A percentile compares a stretch with the other conserved stretches of the same genome.
Conservation (phyloP, 768 basidiomycete genomes). For the Boletus tomentosulus region DNA sequence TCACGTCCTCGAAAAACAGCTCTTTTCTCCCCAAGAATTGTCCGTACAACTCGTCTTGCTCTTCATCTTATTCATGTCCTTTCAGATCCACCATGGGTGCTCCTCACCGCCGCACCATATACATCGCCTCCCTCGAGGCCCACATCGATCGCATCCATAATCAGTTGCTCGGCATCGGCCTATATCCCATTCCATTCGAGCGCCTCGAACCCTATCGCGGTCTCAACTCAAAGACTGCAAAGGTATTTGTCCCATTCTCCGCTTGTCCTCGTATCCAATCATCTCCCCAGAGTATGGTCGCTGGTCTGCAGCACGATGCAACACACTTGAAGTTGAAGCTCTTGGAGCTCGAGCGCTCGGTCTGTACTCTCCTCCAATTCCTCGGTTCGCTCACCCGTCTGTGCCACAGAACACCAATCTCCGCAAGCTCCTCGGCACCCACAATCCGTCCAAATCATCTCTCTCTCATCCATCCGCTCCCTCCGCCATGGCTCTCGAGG, state of each 20-base stretch:
- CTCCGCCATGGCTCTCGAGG: slow-evolving; percentile 28
- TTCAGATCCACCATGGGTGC: slow-evolving; percentile 61
- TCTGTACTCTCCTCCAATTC: slow-evolving; percentile 20
- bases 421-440: slow-evolving; percentile 28
- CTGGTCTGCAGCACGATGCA: slow-evolving; percentile 64
- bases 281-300: slow-evolving; percentile 59
- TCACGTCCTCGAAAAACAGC: slow-evolving; percentile 67
- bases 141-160: slow-evolving; percentile 67
- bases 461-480: slow-evolving; percentile 24
- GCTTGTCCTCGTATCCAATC: neutral
- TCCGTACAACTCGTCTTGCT: slow-evolving; percentile 28
- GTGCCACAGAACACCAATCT: slow-evolving; percentile 28
- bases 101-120: slow-evolving; percentile 64
- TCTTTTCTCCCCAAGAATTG: slow-evolving; percentile 68
- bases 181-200: slow-evolving; percentile 52
- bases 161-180: slow-evolving; percentile 48
- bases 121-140: slow-evolving; percentile 67
- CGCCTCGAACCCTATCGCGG: slow-evolving; percentile 62
- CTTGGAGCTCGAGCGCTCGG: slow-evolving; percentile 65
- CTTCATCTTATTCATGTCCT: neutral
- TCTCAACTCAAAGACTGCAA: slow-evolving; percentile 73
- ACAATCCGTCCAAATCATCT: slow-evolving; percentile 14
- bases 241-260: slow-evolving; percentile 38
- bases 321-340: slow-evolving; percentile 57
- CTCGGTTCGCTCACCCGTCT: neutral